Base-by-base conservation (phyloP, 2,329 filamentous ascomycete species). In the Dactylellina drechsleri region DNA sequence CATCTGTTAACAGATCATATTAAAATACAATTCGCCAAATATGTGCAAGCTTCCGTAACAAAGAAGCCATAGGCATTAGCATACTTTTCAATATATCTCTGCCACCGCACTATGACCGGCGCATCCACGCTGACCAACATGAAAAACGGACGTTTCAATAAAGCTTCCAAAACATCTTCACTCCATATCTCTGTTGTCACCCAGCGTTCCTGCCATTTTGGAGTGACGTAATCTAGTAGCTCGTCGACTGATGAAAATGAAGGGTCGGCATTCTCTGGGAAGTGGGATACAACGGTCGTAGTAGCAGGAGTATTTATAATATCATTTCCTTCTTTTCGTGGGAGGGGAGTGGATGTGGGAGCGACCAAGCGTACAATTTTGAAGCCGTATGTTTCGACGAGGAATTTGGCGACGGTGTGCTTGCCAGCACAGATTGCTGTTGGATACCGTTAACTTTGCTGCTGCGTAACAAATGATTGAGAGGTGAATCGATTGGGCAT, bases 111-210 rank as follows among this genome's bases (percentile, higher is more conserved):
- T 58, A 87, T 91, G 53, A 97, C 86, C 1, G 95, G 95, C 3
- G 93, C 94, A 82, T 98, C 94, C 56, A 98, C 89, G 81, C 92
- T 94, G 80, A 99, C 85, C 40, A 98, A 87, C 58, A 99, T 86
- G 85, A 98, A 98, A 84, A 97, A 97, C 0, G 95, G 95, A 6
- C 95, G 88, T 18, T 90, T 86, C 73, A 89, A 84, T 59, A 97
- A 88, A 23, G 89, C 86, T 79, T 97, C 92, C 3, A 97, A 86
- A 6, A 90, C 87, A 1, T 82, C 81, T 78, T 93, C 90, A 78
- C 89, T 88, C 83, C 89, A 88, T 77, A 97, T 89, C 80, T 95
- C 90, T 2, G 91, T 95, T 1, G 90, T 95, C 15, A 98, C 92
- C 87, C 91, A 99, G 66, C 89, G 88, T 68, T 90, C 87, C 77